These are phyloP conservation scores for Kwoniella newhampshirensis DNA, from an alignment of 768 basidiomycete genomes.

Conservation along the genomic window DNA sequence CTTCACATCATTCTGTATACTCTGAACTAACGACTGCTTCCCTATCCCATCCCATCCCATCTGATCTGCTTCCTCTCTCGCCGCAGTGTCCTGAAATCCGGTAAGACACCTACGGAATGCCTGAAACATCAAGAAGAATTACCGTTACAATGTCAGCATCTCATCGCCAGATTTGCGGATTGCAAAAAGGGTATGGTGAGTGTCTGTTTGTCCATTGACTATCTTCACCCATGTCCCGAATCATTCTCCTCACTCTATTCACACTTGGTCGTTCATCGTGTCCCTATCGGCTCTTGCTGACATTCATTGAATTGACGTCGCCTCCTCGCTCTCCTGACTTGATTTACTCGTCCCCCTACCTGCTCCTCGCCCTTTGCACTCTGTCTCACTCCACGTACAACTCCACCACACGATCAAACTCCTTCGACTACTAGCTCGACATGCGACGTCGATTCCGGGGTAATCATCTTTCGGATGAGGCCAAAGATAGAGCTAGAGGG, in stretches of 20 bases:
- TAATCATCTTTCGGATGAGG: constrained; percentile 42
- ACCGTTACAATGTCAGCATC: constrained; percentile 50
- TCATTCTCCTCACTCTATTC: too few species aligned
- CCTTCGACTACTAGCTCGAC: constrained; percentile 40
- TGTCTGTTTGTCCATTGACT: not conserved
- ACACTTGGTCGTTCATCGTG: too few species aligned
- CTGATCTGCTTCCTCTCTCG: not conserved
- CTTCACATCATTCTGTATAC: too few species aligned
- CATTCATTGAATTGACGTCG: too few species aligned
- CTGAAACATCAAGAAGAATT: constrained; percentile 40
- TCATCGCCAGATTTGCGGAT: constrained; percentile 46
- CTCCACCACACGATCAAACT: not conserved
- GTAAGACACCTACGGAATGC: constrained; percentile 48
- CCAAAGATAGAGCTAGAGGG: constrained; percentile 16
- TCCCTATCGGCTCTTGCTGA: too few species aligned
- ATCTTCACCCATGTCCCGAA: too few species aligned
- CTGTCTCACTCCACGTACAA: too few species aligned
- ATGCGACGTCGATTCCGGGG: constrained; percentile 52
- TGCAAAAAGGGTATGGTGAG: constrained; percentile 53
- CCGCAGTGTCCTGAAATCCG: constrained; percentile 43
- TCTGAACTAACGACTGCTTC: too few species aligned
- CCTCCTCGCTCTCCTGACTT: too few species aligned
- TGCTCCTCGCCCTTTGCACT: too few species aligned
- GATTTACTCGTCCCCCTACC: too few species aligned
- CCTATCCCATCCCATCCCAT: not conserved